phyloP scores from a whole-genome alignment of 768 basidiomycete species.

The Hemileccinum rubropunctum region DNA sequence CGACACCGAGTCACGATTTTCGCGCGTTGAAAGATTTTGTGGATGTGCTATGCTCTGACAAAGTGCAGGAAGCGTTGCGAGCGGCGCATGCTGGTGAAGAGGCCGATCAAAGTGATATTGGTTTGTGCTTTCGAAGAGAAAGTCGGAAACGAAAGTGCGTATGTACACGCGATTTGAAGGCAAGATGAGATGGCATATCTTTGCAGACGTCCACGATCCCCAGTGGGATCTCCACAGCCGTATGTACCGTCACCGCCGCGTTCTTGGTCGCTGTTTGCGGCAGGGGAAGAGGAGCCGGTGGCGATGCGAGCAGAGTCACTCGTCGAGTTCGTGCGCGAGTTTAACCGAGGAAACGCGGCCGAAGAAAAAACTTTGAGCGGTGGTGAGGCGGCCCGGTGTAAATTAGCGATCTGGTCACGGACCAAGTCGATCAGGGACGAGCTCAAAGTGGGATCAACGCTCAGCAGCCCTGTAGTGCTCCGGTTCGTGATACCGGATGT shows the following conservation, averaged over 20 bases:
- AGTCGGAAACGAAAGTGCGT: conserved; percentile 58
- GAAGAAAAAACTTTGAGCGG: conserved; percentile 8
- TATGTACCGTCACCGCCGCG: conserved; percentile 44
- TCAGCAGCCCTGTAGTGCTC: conserved; percentile 37
- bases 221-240: conserved; percentile 57
- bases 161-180: not conserved
- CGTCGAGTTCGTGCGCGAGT: conserved; percentile 52
- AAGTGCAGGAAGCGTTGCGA: conserved; percentile 56
- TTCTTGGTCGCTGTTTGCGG: conserved; percentile 42
- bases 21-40: conserved; percentile 45
- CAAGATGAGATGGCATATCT: not conserved
- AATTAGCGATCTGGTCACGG: conserved; percentile 57
- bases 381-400: conserved; percentile 24
- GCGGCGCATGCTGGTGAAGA: conserved; percentile 55
- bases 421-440: conserved; percentile 17
- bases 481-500: conserved; percentile 66
- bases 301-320: conserved; percentile 47
- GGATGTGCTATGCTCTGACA: conserved; percentile 47
- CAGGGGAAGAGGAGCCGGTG: conserved; percentile 32
- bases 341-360: conserved; percentile 39
- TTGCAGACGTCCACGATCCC: conserved; percentile 48
- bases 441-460: not conserved
- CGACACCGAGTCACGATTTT: conserved; percentile 39
- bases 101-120: conserved; percentile 49
- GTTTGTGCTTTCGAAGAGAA: conserved; percentile 44